Evolutionary conservation across 2,329 filamentous ascomycete genomes (phyloP), one percentile per base, ranked within the genome.

Genomic region (Dactylellina drechsleri): DNA sequence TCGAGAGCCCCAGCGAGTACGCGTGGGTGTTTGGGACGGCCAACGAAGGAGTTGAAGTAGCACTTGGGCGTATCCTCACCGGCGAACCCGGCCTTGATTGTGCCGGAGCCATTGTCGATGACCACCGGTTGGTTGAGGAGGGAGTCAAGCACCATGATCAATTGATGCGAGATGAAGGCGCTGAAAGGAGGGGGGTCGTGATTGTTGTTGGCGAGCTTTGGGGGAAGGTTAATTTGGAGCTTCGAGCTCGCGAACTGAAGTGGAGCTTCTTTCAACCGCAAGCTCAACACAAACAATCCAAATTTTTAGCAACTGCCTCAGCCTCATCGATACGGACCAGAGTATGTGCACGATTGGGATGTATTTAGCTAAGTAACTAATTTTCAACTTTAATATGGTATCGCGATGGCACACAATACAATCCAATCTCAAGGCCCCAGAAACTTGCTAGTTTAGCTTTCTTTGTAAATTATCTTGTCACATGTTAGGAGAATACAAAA

Each of bases 121-220:
- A 99, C 95, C 83, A 99, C 97, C 73, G 95, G 93, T 79, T 93
- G 93, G 86, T 99, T 99, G 86, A 97, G 95, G 66, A 98, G 89
- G 76, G 86, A 86, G 81, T 91, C 90, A 40, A 78, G 77, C 45
- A 78, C 79, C 77, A 77, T 78, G 47, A 16, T 67, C 45, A 57
- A 40, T 54, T 3, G 36, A 57, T 45, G 52, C 52, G 52, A 41
- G 45, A 5, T 36, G 31, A 36, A 7, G 31, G 31, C 31, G 31
- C 31, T 36, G 6, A 16, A 26, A 40, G 36, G 60, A 60, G 58
- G 59, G 71, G 40, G 7, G 18, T 5, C 7, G 28, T 28, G 23
- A 20, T n/a, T 8, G 3, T 15, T 31, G 41, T 23, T 26, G 56
- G 56, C 53, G 62, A 62, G 43, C 57, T 64, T 43, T 59, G 57